Percentiles rank a stretch among this genome's conserved stretches.
phyloP scores from a whole-genome alignment of 805 yeast genomes.

The Cyberlindnera maritima region DNA sequence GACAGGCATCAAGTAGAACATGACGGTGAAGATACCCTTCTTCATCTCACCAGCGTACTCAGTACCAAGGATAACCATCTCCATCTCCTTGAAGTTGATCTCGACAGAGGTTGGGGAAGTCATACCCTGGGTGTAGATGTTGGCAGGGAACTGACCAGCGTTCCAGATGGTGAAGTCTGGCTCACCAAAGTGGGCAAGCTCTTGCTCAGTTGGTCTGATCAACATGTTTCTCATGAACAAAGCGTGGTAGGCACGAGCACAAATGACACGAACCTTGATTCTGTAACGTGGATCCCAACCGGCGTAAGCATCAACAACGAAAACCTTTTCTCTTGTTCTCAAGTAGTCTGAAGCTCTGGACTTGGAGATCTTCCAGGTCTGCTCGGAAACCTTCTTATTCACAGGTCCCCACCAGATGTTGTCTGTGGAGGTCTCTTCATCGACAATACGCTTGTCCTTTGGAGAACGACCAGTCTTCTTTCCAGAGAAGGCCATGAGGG shows the following conservation, averaged over 20 bases:
- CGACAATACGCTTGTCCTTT: conserved; percentile 96
- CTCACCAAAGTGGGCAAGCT: conserved; percentile 85
- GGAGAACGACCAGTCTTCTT: conserved; percentile 97
- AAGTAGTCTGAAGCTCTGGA: conserved; percentile 96
- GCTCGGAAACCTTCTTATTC: conserved; percentile 89
- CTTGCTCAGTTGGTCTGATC: conserved; percentile 91
- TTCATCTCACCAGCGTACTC: conserved; percentile 99
- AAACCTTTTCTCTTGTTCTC: conserved; percentile 91
- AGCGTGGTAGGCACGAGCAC: conserved; percentile 99
- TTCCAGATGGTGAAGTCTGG: conserved; percentile 98
- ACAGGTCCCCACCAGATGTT: conserved; percentile 99
- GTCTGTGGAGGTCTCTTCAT: conserved; percentile 79
- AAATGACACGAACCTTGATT: conserved; percentile 90
- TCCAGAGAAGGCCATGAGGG: conserved; percentile 94
- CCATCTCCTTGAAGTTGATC: conserved; percentile 95
- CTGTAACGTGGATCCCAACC: conserved; percentile 99
- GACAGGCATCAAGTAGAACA: conserved; percentile 98
- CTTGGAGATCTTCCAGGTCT: conserved; percentile 92
- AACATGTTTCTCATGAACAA: conserved; percentile 97
- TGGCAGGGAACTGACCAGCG: conserved; percentile 99
- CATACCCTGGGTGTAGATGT: conserved; percentile 95
- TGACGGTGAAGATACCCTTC: conserved; percentile 97
- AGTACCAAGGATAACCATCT: conserved; percentile 97
- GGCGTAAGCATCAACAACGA: conserved; percentile 94
- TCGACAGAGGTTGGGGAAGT: conserved; percentile 94